These are phyloP conservation scores for Rosa lucieae DNA, from an alignment of 306 rosid genomes.

Conservation along the genomic window DNA sequence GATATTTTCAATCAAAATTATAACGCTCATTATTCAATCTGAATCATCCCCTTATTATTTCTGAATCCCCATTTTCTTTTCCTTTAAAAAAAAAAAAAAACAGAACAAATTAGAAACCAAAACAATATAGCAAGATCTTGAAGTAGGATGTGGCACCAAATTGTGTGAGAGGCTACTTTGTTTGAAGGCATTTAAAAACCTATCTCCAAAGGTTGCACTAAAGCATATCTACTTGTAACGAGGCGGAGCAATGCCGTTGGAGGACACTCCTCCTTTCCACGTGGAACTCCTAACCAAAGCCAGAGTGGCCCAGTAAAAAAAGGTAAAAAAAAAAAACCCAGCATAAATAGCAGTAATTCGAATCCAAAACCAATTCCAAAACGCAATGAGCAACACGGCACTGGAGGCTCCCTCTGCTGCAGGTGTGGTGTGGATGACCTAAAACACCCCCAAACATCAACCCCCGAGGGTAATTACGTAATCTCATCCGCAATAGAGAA, in stretches of 20 bases:
- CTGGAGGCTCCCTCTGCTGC: neutral
- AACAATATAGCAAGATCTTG: neutral
- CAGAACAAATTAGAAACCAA: neutral
- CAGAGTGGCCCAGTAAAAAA: neutral
- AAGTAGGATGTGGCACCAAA: neutral
- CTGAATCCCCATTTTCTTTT: neutral
- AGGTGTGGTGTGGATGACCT: conserved; percentile 21
- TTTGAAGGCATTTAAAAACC: neutral
- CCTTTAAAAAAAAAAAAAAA: neutral
- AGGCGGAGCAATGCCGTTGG: neutral
- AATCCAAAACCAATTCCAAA: neutral
- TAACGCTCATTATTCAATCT: neutral
- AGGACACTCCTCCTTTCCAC: neutral
- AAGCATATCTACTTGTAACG: neutral
- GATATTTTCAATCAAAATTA: neutral
- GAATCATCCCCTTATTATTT: neutral
- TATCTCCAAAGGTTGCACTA: neutral
- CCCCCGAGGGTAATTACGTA: conserved; percentile 23
- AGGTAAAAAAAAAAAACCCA: neutral
- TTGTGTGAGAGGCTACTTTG: neutral
- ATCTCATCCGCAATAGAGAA: neutral
- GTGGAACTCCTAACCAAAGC: neutral
- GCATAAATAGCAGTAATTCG: neutral
- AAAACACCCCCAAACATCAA: neutral
- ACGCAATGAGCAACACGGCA: neutral